Conservation (phyloP, 768 basidiomycete species). For the Lactarius pseudohatsudake region DNA sequence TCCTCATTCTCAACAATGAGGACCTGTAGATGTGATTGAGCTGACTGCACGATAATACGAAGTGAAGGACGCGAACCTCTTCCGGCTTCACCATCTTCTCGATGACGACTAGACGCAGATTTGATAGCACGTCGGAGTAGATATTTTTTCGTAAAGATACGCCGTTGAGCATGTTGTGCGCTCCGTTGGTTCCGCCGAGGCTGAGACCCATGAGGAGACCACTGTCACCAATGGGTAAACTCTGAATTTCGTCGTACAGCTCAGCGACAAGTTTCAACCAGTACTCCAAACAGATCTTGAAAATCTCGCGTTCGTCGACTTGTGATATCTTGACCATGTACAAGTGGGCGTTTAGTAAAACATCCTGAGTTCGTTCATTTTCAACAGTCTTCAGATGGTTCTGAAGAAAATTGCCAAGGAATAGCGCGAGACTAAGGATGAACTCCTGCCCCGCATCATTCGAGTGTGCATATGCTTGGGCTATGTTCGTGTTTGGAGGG, state of each 20-base stretch:
- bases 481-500: constrained; percentile 92
- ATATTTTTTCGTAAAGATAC: constrained; percentile 89
- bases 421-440: constrained; percentile 95
- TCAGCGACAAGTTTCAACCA: constrained; percentile 96
- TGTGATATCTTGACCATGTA: constrained; percentile 99
- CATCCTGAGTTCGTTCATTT: constrained; percentile 84
- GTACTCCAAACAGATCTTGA: constrained; percentile 99
- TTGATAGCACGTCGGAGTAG: constrained; percentile 92
- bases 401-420: constrained; percentile 94
- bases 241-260: constrained; percentile 96
- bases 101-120: constrained; percentile 92
- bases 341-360: constrained; percentile 92
- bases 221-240: constrained; percentile 82
- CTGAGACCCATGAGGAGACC: constrained; percentile 88
- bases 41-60: constrained; percentile 17
- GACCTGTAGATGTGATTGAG: constrained; percentile 53
- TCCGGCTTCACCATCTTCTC: constrained; percentile 99
- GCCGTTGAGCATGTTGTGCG: constrained; percentile 67
- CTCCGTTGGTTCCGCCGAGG: constrained; percentile 64
- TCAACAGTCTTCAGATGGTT: constrained; percentile 94
- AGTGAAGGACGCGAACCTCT: constrained; percentile 59
- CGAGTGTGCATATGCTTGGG: constrained; percentile 85
- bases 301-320: constrained; percentile 97
- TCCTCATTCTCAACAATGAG: constrained; percentile 99
- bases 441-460: constrained; percentile 95